A percentile compares a stretch with the other conserved stretches of the same genome.
Conservation (phyloP, 768 basidiomycete species). For the Rhizopogon vinicolor region DNA sequence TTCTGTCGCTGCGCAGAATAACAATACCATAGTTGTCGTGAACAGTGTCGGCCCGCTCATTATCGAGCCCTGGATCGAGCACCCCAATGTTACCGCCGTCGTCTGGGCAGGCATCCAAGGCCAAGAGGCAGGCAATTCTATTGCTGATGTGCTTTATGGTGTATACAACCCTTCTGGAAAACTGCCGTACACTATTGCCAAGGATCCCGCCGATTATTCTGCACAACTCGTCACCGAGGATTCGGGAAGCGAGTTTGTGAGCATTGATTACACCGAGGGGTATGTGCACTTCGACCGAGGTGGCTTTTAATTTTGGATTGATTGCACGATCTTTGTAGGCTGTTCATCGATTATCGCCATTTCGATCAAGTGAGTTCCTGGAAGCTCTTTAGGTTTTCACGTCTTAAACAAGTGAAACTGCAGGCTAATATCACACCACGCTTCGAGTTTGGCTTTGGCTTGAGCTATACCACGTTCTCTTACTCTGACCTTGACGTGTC, state of each 20-base stretch:
- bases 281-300: constrained; percentile 12
- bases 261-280: constrained; percentile 58
- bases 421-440: constrained; percentile 64
- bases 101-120: constrained; percentile 68
- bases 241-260: constrained; percentile 32
- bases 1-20: constrained; percentile 60
- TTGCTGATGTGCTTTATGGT: constrained; percentile 72
- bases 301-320: neutral
- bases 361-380: constrained; percentile 48
- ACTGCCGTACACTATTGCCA: constrained; percentile 74
- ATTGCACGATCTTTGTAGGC: constrained; percentile 17
- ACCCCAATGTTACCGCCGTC: constrained; percentile 72
- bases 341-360: constrained; percentile 63
- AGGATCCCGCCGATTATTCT: constrained; percentile 51
- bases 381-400: neutral
- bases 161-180: constrained; percentile 63
- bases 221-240: constrained; percentile 42
- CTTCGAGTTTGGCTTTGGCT: constrained; percentile 39
- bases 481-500: constrained; percentile 28
- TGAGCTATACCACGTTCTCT: constrained; percentile 41
- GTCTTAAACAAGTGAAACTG: constrained; percentile 16
- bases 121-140: constrained; percentile 62
- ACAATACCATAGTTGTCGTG: constrained; percentile 25
- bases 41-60: constrained; percentile 56
- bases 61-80: constrained; percentile 63